These are phyloP conservation scores for Hypoxylon subgilvum DNA, from an alignment of 495 filamentous ascomycete genomes.

Conservation along the genomic window DNA sequence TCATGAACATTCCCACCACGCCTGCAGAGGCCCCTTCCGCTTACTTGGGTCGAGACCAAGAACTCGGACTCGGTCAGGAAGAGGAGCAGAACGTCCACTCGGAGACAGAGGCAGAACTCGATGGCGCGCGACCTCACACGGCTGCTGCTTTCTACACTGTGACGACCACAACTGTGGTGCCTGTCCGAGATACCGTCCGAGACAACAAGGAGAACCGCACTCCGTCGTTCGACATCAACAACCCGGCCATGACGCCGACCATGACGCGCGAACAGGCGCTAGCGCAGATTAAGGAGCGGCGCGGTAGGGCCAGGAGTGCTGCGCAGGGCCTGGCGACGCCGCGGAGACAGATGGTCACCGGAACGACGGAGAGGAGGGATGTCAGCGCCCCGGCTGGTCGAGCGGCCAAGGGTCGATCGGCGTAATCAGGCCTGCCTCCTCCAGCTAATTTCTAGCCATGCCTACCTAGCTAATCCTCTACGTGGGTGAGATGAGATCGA, in stretches of 20 bases:
- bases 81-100: slow-evolving; percentile 8
- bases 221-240: slow-evolving; percentile 54
- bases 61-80: too few relatives aligned
- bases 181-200: slow-evolving; percentile 45
- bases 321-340: slow-evolving; percentile 53
- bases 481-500: too few relatives aligned
- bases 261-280: slow-evolving; percentile 66
- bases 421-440: too few relatives aligned
- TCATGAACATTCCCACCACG: slow-evolving; percentile 48
- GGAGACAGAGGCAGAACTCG: neutral
- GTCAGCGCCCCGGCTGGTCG: slow-evolving; percentile 50
- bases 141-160: slow-evolving; percentile 46
- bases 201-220: slow-evolving; percentile 41
- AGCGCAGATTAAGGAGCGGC: slow-evolving; percentile 59
- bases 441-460: too few relatives aligned
- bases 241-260: slow-evolving; percentile 58
- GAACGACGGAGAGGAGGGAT: slow-evolving; percentile 44
- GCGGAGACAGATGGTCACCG: slow-evolving; percentile 45
- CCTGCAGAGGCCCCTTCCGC: slow-evolving; percentile 28
- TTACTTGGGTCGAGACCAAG: neutral
- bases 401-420: slow-evolving; percentile 37
- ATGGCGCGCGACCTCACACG: slow-evolving; percentile 43
- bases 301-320: slow-evolving; percentile 55
- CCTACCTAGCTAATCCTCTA: too few relatives aligned
- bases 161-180: slow-evolving; percentile 57